Evolutionary conservation across 176 grass and related monocot species (phyloP), one percentile per base, ranked within the genome.

Genomic region (Raddia distichophylla): DNA sequence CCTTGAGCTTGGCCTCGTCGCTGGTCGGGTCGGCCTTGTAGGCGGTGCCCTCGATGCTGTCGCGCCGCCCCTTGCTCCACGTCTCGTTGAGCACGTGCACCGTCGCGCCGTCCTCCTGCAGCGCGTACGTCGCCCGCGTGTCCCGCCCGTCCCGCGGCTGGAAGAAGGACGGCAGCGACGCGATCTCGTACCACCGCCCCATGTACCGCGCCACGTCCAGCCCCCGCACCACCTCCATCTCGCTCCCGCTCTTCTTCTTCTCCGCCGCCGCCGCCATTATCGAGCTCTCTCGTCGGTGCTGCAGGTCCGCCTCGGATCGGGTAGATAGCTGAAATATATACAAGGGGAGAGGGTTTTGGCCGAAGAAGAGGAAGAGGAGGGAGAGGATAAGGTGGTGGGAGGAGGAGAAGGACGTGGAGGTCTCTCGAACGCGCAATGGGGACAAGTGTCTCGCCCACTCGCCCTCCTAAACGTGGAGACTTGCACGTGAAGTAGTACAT

Each of bases 121-220:
- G 89, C 81, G 16, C 1, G 87, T 98, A 98, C 0, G 95, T 98
- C 43, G 95, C 95, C 9, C 95, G 90, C 46, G 92, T 98, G 80
- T 90, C 17, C 10, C 34, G 74, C 1, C 95, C 95, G 84, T 98
- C 81, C n/a, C 86, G 84, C 3, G 95, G 95, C 83, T 98, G 86
- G 87, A 94, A 94, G 58, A 90, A 90, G 17, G 65, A 70, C 6
- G 91, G 92, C 18, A 98, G 11, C n/a, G 85, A 92, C 13, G 95
- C 95, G 22, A 98, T 87, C 80, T 98, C 92, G 78, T 98, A 98
- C 95, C 95, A 98, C 72, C 92, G 88, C 19, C 95, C 95, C 95
- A 98, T 94, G 85, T 98, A 98, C 57, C 84, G 75, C 18, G 81
- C 64, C 45, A 98, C 34, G 85, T 98, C 90, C 44, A 98, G 81